Percentiles rank a stretch among this genome's conserved stretches.
Evolutionary conservation across 129 eudicot species (phyloP).

Genomic region (Silybum marianum): DNA sequence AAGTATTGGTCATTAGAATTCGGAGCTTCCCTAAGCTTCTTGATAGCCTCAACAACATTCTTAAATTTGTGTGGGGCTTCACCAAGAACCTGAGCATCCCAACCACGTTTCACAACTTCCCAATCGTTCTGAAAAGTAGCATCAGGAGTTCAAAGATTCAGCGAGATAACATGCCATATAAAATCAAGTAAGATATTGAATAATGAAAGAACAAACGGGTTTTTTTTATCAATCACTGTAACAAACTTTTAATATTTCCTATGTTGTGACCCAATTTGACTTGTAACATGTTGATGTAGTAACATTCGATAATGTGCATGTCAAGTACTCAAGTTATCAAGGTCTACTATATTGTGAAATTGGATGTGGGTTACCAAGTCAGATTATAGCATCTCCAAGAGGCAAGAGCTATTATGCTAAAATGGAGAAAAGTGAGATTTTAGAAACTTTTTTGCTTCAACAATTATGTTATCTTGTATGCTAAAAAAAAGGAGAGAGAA

Average conservation of each 20-base stretch:
- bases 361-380: not conserved
- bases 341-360: not conserved
- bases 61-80: constrained; percentile 92
- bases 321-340: not conserved
- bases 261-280: not conserved
- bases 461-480: too few species aligned
- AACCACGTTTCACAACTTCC: constrained; percentile 89
- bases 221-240: not conserved
- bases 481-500: too few species aligned
- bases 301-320: not conserved
- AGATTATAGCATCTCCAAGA: not conserved
- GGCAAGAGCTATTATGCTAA: too few species aligned
- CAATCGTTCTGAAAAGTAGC: constrained; percentile 73
- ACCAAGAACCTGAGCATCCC: constrained; percentile 98
- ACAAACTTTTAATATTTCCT: not conserved
- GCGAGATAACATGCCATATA: not conserved
- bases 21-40: constrained; percentile 67
- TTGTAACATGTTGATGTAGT: too few species aligned
- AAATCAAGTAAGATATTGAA: not conserved
- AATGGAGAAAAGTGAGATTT: too few species aligned
- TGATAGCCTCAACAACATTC: constrained; percentile 71
- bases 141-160: not conserved
- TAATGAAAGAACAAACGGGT: not conserved
- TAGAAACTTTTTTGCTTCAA: too few species aligned
- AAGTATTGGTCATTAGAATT: constrained; percentile 70